Conservation (phyloP, 306 rosid genomes). For the Pueraria montana region DNA sequence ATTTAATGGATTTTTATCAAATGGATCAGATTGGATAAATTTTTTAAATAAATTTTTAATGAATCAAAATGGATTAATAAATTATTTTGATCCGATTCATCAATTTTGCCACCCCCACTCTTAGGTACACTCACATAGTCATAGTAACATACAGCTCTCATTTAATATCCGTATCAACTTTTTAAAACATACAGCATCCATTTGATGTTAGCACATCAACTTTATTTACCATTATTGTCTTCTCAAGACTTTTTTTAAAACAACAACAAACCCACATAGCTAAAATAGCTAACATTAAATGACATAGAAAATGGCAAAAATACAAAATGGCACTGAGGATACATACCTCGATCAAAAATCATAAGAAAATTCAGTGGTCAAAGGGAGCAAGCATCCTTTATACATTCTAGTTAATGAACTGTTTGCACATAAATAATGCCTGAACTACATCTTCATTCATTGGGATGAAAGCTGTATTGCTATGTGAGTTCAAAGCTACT, state of each 20-base stretch:
- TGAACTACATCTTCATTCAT: not conserved
- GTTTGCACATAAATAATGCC: not conserved
- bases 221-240: not conserved
- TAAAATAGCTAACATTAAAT: not conserved
- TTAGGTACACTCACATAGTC: not conserved
- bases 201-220: not conserved
- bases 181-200: not conserved
- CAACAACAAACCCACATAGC: not conserved
- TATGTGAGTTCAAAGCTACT: constrained; percentile 27
- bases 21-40: no score
- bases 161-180: not conserved
- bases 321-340: not conserved
- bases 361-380: not conserved
- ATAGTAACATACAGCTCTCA: not conserved
- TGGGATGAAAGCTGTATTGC: not conserved
- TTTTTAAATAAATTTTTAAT: no score
- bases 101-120: no score
- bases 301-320: not conserved
- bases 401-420: constrained; percentile 15
- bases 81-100: no score
- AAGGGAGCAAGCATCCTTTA: not conserved
- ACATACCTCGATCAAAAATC: no score
- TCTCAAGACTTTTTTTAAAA: not conserved
- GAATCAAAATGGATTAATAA: no score
- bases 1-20: no score